Conservation (phyloP, 257 asterid species). For the Fraxinus americana region DNA sequence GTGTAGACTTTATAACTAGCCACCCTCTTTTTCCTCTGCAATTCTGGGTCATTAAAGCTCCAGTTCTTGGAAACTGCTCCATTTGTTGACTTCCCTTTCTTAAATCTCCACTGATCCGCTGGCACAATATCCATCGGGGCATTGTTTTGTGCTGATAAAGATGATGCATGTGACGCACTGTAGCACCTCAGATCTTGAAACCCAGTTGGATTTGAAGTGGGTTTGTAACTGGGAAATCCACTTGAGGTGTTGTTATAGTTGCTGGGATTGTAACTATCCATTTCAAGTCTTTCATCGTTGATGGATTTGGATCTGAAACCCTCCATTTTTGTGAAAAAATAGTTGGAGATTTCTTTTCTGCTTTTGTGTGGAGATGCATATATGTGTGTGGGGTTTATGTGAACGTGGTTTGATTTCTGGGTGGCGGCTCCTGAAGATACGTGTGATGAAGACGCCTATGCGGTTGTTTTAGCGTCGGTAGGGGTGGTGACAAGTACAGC, state of each 20-base stretch:
- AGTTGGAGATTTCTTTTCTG: not conserved
- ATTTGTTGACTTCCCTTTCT: slow-evolving; percentile 69
- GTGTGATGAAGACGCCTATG: not conserved
- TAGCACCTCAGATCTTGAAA: slow-evolving; percentile 73
- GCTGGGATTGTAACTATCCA: slow-evolving; percentile 31
- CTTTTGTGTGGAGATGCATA: not conserved
- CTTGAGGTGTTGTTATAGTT: slow-evolving; percentile 15
- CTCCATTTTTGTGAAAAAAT: slow-evolving; percentile 38
- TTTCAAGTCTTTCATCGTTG: slow-evolving; percentile 36
- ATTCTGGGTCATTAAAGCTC: slow-evolving; percentile 68
- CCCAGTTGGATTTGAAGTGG: slow-evolving; percentile 45
- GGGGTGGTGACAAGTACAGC: not conserved
- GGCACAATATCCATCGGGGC: slow-evolving; percentile 43
- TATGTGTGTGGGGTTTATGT: not conserved
- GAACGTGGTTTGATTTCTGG: not conserved
- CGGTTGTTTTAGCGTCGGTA: not conserved
- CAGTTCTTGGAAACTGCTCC: slow-evolving; percentile 51
- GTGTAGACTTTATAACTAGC: slow-evolving; percentile 76
- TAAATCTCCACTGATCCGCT: slow-evolving; percentile 57
- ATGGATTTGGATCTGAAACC: slow-evolving; percentile 55
- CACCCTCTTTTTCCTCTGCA: slow-evolving; percentile 85
- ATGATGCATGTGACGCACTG: slow-evolving; percentile 66
- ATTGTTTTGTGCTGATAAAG: slow-evolving; percentile 30
- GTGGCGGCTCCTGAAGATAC: not conserved
- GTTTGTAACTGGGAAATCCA: slow-evolving; percentile 21